Evolutionary conservation across 768 basidiomycete genomes (phyloP), one percentile per base, ranked within the genome.

Genomic region (Lentinula detonsa): DNA sequence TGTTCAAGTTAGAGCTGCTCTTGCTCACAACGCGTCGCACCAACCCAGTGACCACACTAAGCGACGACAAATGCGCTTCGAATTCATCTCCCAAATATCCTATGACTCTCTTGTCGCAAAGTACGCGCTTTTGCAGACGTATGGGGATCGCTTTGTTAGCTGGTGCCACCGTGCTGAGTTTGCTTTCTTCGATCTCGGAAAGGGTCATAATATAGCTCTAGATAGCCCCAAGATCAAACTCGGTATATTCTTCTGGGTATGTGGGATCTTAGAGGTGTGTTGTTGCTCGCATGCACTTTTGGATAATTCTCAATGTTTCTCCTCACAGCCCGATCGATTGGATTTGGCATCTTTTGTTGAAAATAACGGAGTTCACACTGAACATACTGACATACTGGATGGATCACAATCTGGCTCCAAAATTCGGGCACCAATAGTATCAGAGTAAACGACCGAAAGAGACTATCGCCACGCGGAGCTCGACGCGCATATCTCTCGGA

Each of bases 1-100:
- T n/a, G 43, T 11, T 21, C 39, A 57, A 37, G 61, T 64, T 4
- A 50, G 61, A n/a, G 54, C 55, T 11, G 61, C 54, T 31, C 57
- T 64, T 23, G 37, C 40, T 16, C n/a, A 56, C 15, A 45, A 39
- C 46, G 46, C 46, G 18, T 59, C 57, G 13, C 42, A 40, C 18
- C 34, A 37, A 13, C 33, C 51, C 8, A 28, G 3, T 39, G 15
- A 11, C 31, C 18, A 5, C n/a, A 45, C 16, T 39, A 9, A 35
- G 5, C 31, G 37, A 37, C 45, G 43, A 46, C n/a, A 39, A 48
- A 50, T 18, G 15, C 43, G 57, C 15, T 49, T n/a, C 7, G 39
- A 8, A 28, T 11, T 13, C 35, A 39, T 9, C 28, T 11, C 28
- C 18, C 15, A 13, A 28, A 28, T 37, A 3, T 48, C 57, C 8